These are phyloP conservation scores for Setaria viridis DNA, from an alignment of 202 grass and related monocot genomes.

Conservation along the genomic window DNA sequence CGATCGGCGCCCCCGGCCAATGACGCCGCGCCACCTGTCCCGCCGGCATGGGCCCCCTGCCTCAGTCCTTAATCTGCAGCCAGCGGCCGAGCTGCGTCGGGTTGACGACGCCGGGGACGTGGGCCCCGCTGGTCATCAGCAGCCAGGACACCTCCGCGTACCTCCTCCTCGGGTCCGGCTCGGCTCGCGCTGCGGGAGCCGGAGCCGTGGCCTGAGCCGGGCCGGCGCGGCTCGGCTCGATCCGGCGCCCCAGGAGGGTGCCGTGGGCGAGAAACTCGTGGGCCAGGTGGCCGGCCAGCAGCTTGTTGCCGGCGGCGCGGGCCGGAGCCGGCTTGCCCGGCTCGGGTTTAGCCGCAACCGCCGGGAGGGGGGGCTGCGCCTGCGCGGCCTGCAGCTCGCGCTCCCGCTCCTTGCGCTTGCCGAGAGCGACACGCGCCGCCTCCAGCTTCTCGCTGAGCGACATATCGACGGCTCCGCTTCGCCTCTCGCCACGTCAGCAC, in stretches of 20 bases:
- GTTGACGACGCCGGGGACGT: slow-evolving; percentile 80
- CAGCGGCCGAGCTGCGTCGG: slow-evolving; percentile 77
- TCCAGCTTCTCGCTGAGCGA: slow-evolving; percentile 60
- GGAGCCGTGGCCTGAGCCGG: neutral
- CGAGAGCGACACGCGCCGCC: slow-evolving; percentile 52
- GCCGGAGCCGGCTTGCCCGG: slow-evolving; percentile 33
- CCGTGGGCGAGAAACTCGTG: slow-evolving; percentile 81
- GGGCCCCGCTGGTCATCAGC: slow-evolving; percentile 64
- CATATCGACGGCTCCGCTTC: slow-evolving; percentile 46
- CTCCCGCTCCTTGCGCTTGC: slow-evolving; percentile 88
- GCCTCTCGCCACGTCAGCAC: slow-evolving; percentile 43
- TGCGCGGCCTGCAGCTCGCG: slow-evolving; percentile 44
- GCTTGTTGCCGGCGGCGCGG: slow-evolving; percentile 48
- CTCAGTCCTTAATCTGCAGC: slow-evolving; percentile 65
- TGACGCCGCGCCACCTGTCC: slow-evolving; percentile 1
- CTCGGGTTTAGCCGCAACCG: slow-evolving; percentile 25
- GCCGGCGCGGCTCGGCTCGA: slow-evolving; percentile 40
- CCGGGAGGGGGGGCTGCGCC: neutral
- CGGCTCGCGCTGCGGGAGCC: neutral
- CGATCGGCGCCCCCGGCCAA: neutral
- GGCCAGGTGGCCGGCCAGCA: slow-evolving; percentile 79
- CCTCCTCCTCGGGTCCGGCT: slow-evolving; percentile 43
- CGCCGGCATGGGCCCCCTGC: neutral
- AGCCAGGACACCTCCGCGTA: slow-evolving; percentile 69
- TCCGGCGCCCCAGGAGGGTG: slow-evolving; percentile 66